Base-by-base conservation (phyloP, 441 rosid genomes). In the Pelargonium cotyledonis region DNA sequence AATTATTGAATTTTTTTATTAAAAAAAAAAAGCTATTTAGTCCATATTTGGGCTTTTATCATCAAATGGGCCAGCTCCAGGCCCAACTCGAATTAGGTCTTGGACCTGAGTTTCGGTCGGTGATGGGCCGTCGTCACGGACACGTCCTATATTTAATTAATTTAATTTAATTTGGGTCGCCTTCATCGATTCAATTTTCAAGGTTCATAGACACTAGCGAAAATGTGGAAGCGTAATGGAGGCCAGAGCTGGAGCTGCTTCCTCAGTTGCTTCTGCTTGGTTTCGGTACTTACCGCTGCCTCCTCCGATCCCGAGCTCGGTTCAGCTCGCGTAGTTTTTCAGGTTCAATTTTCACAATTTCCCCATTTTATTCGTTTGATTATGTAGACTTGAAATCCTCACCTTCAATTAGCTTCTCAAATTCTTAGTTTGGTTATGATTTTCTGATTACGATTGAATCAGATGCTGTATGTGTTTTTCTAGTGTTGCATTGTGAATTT, bases 251-350 rank as follows among this genome's bases (percentile, higher is more conserved):
- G 57, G 57, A 49, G 57, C 57, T 49, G 57, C 57, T 49, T 49
- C 16, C 16, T 49, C 16, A 49, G 57, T n/a, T 49, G 18, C 57
- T 49, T 49, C 16, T 12, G 57, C 57, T 12, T 49, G 18, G 18
- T 49, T 12, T 49, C 12, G 57, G 57, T 49, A n/a, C 57, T 75
- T 58, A 77, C 57, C 5, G 79, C 65, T 46, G 78, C 77, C 60
- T 71, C 72, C 5, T 72, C 90, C 41, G 92, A 86, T 23, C 93
- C 92, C 14, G 82, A 81, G 69, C 83, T 93, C 41, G 75, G 92
- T 57, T 88, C 97, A 10, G 83, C 89, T 71, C 97, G 93, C 63
- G 96, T 90, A 72, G 95, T 88, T 75, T 93, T 91, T 68, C 97
- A 90, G 95, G 97, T 93, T 70, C 66, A 61, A 49, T 49, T 16